Base-by-base conservation (phyloP, 2,329 filamentous ascomycete genomes). In the Alternaria longipes region DNA sequence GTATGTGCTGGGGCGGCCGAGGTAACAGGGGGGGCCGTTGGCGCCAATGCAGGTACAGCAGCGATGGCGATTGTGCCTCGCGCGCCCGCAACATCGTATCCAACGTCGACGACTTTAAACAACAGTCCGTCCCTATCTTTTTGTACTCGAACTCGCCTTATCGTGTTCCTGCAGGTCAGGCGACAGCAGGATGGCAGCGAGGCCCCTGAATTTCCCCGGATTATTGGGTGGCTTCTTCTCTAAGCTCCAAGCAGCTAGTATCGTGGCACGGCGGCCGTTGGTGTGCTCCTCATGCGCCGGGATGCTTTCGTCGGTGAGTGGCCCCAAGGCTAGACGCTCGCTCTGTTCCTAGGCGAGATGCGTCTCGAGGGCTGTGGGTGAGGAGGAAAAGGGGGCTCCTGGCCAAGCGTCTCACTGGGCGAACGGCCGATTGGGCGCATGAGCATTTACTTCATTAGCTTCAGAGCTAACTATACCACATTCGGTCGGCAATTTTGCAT, bases 141-240 rank as follows among this genome's bases (percentile, higher is more conserved):
- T 62, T 59, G 64, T 63, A 60, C 38, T 41, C 45, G 36, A 3
- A 26, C 3, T n/a, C 26, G 3, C n/a, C 47, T 4, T 9, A 2
- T 50, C 20, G 20, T 50, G 32, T 36, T 50, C 30, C 20, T 34
- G 32, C 24, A n/a, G 40, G 36, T 59, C 36, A 50, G 54, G 56
- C 47, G 46, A 56, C 46, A 26, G 32, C 26, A 41, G 16, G 22
- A 46, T 62, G 46, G 65, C 62, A 69, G 60, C 46, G 9, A 56
- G 62, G 62, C 73, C 74, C 74, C 73, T 75, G 74, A 76, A 76
- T 69, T 74, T 76, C 67, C 75, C 75, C 74, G 67, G 70, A 64
- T 75, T 74, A 75, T 75, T 74, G 72, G 60, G 40, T 73, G 70
- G 68, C 68, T 61, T 47, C 7, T 5, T 45, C 59, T 66, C 67